These are phyloP conservation scores for Lasiodiplodia gonubiensis DNA, from an alignment of 2,329 filamentous ascomycete species.

Conservation along the genomic window DNA sequence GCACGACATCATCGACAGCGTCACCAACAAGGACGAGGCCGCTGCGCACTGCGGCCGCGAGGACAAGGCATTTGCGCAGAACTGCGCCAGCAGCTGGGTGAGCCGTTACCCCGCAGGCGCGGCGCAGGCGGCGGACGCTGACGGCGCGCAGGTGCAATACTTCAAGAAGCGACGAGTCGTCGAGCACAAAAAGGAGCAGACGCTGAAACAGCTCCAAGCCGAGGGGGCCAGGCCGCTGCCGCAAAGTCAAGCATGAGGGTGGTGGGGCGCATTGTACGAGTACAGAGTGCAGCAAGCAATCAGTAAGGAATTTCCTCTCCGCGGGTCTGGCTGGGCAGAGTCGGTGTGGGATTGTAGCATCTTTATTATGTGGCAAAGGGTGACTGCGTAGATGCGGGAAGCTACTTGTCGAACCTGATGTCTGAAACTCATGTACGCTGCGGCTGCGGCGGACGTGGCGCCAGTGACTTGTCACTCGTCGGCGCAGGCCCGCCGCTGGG, in stretches of 20 bases:
- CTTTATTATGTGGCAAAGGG: conserved; percentile 24
- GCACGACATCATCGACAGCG: conserved; percentile 78
- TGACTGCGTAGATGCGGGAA: conserved; percentile 21
- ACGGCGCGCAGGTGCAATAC: conserved; percentile 75
- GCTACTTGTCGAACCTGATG: conserved; percentile 16
- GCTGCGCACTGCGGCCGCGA: conserved; percentile 62
- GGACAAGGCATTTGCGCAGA: conserved; percentile 73
- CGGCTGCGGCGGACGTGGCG: conserved; percentile 22
- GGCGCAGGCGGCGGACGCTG: conserved; percentile 1
- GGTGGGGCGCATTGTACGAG: conserved; percentile 26
- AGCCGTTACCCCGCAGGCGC: conserved; percentile 19
- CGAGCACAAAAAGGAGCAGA: conserved; percentile 83
- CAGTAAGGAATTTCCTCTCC: conserved; percentile 18
- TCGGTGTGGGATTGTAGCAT: conserved; percentile 23
- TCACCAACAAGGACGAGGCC: conserved; percentile 62
- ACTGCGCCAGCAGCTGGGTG: conserved; percentile 92
- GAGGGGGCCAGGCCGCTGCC: conserved; percentile 71
- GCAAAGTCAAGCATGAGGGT: conserved; percentile 12
- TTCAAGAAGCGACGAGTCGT: conserved; percentile 97
- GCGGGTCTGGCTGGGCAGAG: conserved; percentile 4
- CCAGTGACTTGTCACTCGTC: conserved; percentile 19
- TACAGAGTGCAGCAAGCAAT: conserved; percentile 23
- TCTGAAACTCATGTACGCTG: conserved; percentile 23
- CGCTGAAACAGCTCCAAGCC: conserved; percentile 71
- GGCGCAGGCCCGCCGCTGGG: conserved; percentile 15